These are phyloP conservation scores for Leptographium procerum DNA, from an alignment of 2,329 filamentous ascomycete species.

Conservation along the genomic window DNA sequence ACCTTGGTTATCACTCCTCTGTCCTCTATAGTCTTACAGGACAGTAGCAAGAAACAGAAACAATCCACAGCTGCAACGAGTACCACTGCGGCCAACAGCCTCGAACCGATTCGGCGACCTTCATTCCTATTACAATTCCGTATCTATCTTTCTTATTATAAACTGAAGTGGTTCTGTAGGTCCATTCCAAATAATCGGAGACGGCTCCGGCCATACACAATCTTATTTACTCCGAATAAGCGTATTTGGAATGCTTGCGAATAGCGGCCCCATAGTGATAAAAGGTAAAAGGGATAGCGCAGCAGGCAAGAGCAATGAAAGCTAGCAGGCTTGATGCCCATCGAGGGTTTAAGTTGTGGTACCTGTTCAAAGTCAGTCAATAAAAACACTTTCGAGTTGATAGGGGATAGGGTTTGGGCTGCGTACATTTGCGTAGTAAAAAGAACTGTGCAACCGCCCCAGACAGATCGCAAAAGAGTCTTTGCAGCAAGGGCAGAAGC, in stretches of 20 bases:
- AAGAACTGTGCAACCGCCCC: slow-evolving; percentile 42
- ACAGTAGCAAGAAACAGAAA: too few species aligned
- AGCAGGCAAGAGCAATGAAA: slow-evolving; percentile 31
- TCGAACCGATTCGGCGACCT: too few species aligned
- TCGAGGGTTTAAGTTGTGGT: not conserved
- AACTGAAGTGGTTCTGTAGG: not conserved
- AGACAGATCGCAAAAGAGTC: slow-evolving; percentile 42
- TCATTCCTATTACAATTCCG: too few species aligned
- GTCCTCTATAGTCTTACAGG: too few species aligned
- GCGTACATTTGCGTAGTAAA: slow-evolving; percentile 25
- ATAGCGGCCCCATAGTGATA: slow-evolving; percentile 32
- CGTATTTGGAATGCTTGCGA: slow-evolving; percentile 14
- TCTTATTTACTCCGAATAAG: not conserved
- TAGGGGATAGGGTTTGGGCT: slow-evolving; percentile 27
- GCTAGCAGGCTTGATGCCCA: slow-evolving; percentile 24
- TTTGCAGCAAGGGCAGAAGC: slow-evolving; percentile 49
- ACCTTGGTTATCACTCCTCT: too few species aligned
- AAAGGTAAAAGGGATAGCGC: slow-evolving; percentile 32
- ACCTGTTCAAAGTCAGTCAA: not conserved
- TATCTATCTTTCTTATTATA: too few species aligned
- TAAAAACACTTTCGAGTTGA: slow-evolving; percentile 12
- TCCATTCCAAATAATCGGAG: not conserved
- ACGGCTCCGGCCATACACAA: not conserved
- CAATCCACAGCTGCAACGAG: too few species aligned
- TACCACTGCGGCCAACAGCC: too few species aligned